Evolutionary conservation across 768 basidiomycete species (phyloP).

Genomic region (Amanita thiersii): DNA sequence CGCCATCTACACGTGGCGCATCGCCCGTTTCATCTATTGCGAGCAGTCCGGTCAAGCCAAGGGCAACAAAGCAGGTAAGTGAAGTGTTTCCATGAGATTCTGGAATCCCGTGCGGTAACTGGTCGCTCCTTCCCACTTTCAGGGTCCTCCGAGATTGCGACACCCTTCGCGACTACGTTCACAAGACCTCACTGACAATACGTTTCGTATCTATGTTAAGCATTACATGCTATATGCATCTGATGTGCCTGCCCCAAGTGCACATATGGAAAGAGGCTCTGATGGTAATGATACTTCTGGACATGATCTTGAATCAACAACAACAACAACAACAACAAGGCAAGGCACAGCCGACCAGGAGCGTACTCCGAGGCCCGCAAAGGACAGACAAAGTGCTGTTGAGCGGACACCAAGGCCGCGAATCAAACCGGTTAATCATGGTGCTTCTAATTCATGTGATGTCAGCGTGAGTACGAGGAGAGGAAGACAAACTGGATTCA

Average conservation of each 20-base stretch:
- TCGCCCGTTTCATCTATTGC: conserved; percentile 12
- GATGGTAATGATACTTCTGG: conserved; percentile 11
- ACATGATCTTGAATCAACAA: conserved; percentile 12
- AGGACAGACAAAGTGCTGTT: not conserved
- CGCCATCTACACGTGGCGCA: conserved; percentile 9
- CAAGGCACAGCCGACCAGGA: not conserved
- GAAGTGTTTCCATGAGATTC: not conserved
- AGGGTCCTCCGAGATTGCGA: conserved; percentile 45
- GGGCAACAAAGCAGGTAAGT: conserved; percentile 10
- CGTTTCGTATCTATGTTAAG: conserved; percentile 69
- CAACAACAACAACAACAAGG: conserved; percentile 19
- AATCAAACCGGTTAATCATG: not conserved
- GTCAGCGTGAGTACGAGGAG: not conserved
- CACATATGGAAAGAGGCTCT: too few relatives aligned
- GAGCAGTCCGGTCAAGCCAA: conserved; percentile 21
- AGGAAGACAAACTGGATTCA: conserved; percentile 39
- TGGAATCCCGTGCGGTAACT: not conserved
- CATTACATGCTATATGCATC: conserved; percentile 67
- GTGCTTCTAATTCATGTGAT: not conserved
- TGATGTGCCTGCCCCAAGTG: conserved; percentile 5
- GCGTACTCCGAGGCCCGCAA: conserved; percentile 1
- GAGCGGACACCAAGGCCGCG: conserved; percentile 19
- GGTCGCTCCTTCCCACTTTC: conserved; percentile 3
- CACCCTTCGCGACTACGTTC: conserved; percentile 67
- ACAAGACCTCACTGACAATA: conserved; percentile 60